Conservation (phyloP, 2,329 filamentous ascomycete species). For the Microsporum canis region DNA sequence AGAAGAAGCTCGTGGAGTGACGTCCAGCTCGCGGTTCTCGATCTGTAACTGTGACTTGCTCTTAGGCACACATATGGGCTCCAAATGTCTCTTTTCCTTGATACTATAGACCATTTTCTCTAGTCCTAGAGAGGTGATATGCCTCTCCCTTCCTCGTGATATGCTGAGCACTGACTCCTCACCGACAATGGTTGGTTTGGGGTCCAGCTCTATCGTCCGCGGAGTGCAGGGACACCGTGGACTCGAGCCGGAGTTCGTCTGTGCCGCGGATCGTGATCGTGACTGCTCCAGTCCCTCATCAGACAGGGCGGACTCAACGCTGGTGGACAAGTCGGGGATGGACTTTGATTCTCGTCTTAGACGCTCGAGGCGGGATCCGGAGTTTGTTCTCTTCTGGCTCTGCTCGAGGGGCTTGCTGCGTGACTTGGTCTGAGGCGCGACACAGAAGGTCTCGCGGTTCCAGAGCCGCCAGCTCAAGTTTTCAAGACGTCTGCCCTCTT, state of each 20-base stretch:
- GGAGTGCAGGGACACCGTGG: slow-evolving; percentile 40
- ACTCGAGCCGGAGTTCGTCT: slow-evolving; percentile 29
- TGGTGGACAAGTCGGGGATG: slow-evolving; percentile 62
- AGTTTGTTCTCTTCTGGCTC: background rate
- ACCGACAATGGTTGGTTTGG: slow-evolving; percentile 41
- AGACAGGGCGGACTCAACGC: slow-evolving; percentile 58
- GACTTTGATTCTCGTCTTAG: slow-evolving; percentile 39
- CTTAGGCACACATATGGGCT: slow-evolving; percentile 38
- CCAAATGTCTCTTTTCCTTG: slow-evolving; percentile 65
- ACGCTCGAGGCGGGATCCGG: slow-evolving; percentile 5
- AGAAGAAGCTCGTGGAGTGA: slow-evolving; percentile 34
- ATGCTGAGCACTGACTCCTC: slow-evolving; percentile 48
- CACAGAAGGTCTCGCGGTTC: slow-evolving; percentile 88
- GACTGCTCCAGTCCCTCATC: slow-evolving; percentile 38
- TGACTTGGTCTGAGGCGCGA: slow-evolving; percentile 45
- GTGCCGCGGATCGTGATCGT: slow-evolving; percentile 5
- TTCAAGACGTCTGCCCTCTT: slow-evolving; percentile 82
- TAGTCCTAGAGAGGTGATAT: slow-evolving; percentile 84
- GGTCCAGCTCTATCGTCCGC: slow-evolving; percentile 56
- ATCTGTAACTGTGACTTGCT: slow-evolving; percentile 27
- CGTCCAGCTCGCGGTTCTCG: slow-evolving; percentile 31
- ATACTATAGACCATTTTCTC: slow-evolving; percentile 92
- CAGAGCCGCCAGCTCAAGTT: slow-evolving; percentile 94
- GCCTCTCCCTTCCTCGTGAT: slow-evolving; percentile 64
- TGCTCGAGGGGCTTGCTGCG: background rate